phyloP scores from a whole-genome alignment of 805 yeast species.

The Candida stauntonica region DNA sequence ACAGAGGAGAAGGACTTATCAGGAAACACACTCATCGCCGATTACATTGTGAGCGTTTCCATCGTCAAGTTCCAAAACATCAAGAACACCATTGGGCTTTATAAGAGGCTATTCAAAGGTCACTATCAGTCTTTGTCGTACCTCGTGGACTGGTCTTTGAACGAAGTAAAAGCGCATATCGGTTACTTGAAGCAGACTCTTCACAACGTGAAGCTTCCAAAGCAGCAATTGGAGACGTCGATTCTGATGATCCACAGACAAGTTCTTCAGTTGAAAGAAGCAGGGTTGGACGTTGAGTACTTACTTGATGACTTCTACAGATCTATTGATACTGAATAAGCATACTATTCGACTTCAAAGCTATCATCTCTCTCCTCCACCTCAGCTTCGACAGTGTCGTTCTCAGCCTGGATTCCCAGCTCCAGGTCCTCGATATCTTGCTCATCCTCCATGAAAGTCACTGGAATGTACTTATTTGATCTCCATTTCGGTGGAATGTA shows the following conservation, averaged over 20 bases:
- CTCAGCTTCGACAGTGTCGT: constrained; percentile 5
- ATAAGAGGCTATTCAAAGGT: constrained; percentile 46
- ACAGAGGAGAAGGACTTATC: constrained; percentile 39
- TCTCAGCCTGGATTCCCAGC: constrained; percentile 15
- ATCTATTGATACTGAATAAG: constrained; percentile 18
- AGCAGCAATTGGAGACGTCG: constrained; percentile 51
- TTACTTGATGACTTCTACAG: constrained; percentile 24
- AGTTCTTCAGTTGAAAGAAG: constrained; percentile 52
- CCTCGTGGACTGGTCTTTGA: constrained; percentile 40
- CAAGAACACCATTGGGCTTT: constrained; percentile 52
- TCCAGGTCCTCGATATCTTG: constrained; percentile 21
- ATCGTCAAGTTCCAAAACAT: constrained; percentile 59
- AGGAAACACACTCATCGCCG: constrained; percentile 42
- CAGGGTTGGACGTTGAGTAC: constrained; percentile 64
- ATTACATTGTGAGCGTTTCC: constrained; percentile 56
- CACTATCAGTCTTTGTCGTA: constrained; percentile 44
- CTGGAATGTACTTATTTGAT: constrained; percentile 2
- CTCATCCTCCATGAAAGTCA: constrained; percentile 1
- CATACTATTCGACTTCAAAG: constrained; percentile 9
- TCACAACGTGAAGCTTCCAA: constrained; percentile 51
- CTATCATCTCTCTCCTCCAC: constrained; percentile 4
- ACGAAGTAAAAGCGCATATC: constrained; percentile 31
- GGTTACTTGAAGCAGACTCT: constrained; percentile 73
- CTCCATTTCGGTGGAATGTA: constrained; percentile 7
- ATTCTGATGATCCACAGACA: constrained; percentile 53